phyloP scores from a whole-genome alignment of 1,139 yeast species.

The Geotrichum australiense region DNA sequence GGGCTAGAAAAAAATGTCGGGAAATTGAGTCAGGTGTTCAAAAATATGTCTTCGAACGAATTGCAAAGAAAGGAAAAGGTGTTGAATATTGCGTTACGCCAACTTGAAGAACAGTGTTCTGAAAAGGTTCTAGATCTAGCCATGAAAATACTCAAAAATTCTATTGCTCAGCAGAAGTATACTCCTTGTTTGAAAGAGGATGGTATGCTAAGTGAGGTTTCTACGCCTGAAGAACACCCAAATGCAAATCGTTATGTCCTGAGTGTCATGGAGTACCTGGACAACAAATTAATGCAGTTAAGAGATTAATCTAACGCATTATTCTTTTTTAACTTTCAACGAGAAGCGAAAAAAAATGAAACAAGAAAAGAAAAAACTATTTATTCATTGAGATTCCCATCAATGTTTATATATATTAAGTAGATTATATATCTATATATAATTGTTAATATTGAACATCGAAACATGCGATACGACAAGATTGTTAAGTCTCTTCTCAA shows the following conservation, averaged over 20 bases:
- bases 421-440: background rate
- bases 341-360: too few relatives aligned
- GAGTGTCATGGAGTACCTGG: background rate
- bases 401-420: background rate
- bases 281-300: background rate
- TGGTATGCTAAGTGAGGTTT: too few relatives aligned
- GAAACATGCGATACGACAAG: slow-evolving; percentile 1
- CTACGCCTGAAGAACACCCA: background rate
- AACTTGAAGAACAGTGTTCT: background rate
- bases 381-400: background rate
- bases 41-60: too few relatives aligned
- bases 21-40: too few relatives aligned
- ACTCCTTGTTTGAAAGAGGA: too few relatives aligned
- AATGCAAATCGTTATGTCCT: background rate
- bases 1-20: too few relatives aligned
- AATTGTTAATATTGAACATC: background rate
- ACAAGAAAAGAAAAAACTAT: too few relatives aligned
- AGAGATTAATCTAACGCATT: background rate
- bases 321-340: background rate
- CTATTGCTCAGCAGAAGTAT: background rate
- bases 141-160: background rate
- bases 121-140: background rate
- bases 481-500: background rate
- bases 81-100: background rate
- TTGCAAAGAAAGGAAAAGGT: too few relatives aligned